Evolutionary conservation across 2,329 filamentous ascomycete genomes (phyloP).

Genomic region (Fonsecaea erecta): DNA sequence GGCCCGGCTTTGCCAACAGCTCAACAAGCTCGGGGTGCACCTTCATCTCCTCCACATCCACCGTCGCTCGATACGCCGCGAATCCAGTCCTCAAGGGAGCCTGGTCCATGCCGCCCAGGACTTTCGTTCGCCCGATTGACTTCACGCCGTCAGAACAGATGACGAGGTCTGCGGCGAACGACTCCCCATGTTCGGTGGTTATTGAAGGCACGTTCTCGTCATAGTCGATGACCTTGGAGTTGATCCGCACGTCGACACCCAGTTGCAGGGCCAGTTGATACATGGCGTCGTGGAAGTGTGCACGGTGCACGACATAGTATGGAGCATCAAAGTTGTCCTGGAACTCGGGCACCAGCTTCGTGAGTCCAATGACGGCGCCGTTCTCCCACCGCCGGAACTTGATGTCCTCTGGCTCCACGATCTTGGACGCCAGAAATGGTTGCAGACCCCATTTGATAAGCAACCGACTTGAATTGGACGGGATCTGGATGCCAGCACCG

Average conservation of each 20-base stretch:
- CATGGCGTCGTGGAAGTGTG: slow-evolving; percentile 33
- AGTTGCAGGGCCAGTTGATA: slow-evolving; percentile 26
- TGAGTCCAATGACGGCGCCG: slow-evolving; percentile 28
- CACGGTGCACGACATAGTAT: slow-evolving; percentile 32
- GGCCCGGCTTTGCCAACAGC: slow-evolving; percentile 23
- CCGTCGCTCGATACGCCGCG: slow-evolving; percentile 34
- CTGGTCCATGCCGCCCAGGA: slow-evolving; percentile 35
- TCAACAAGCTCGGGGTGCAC: slow-evolving; percentile 28
- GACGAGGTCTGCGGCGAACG: slow-evolving; percentile 44
- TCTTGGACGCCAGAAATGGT: slow-evolving; percentile 25
- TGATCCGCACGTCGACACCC: slow-evolving; percentile 28
- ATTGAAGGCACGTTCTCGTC: slow-evolving; percentile 39
- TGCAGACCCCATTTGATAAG: slow-evolving; percentile 39
- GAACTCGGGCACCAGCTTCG: slow-evolving; percentile 31
- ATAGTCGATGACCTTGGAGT: slow-evolving; percentile 37
- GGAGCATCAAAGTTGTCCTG: slow-evolving; percentile 32
- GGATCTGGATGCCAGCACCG: slow-evolving; percentile 41
- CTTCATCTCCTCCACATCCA: slow-evolving; percentile 32
- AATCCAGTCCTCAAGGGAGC: slow-evolving; percentile 27
- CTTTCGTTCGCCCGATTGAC: slow-evolving; percentile 26
- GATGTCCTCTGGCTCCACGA: slow-evolving; percentile 29
- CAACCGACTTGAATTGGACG: slow-evolving; percentile 41
- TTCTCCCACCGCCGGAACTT: slow-evolving; percentile 32
- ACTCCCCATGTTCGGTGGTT: slow-evolving; percentile 40
- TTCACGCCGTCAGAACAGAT: slow-evolving; percentile 48